Percentiles rank a stretch among this genome's conserved stretches.
Conservation (phyloP, 495 filamentous ascomycete genomes). For the Alectoria sarmentosa region DNA sequence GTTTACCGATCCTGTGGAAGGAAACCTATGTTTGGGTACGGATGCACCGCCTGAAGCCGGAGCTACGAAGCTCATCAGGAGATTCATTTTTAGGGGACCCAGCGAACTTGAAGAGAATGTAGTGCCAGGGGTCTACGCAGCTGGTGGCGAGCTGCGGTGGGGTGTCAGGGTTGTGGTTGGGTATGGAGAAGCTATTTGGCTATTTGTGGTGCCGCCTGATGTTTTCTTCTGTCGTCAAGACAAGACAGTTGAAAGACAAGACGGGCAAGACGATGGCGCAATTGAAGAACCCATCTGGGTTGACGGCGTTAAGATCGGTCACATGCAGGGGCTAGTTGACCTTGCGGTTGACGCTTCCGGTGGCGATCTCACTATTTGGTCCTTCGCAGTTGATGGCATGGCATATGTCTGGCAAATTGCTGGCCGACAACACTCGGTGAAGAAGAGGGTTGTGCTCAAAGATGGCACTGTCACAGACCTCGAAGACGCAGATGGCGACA, state of each 20-base stretch:
- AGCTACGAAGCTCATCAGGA: conserved; percentile 40
- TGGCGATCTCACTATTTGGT: conserved; percentile 17
- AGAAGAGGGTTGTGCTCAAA: background rate
- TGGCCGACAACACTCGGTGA: background rate
- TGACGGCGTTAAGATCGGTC: conserved; percentile 23
- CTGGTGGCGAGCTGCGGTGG: conserved; percentile 51
- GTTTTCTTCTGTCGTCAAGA: conserved; percentile 33
- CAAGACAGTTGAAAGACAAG: conserved; percentile 1
- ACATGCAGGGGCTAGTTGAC: conserved; percentile 10
- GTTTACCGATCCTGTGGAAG: conserved; percentile 58
- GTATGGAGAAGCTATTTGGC: conserved; percentile 46
- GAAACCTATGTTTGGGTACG: conserved; percentile 56
- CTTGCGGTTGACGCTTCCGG: conserved; percentile 17
- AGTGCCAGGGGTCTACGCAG: conserved; percentile 47
- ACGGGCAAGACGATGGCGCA: too few relatives aligned
- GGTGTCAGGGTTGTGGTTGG: conserved; percentile 58
- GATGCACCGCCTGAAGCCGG: conserved; percentile 54
- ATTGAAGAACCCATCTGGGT: conserved; percentile 26
- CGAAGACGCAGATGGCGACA: conserved; percentile 15
- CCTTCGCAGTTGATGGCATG: conserved; percentile 8
- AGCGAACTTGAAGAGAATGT: conserved; percentile 25
- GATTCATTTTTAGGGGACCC: conserved; percentile 31
- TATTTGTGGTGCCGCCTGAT: conserved; percentile 61
- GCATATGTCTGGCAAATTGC: conserved; percentile 17
- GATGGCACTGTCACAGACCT: conserved; percentile 6